Percentiles rank a stretch among this genome's conserved stretches.
phyloP scores from a whole-genome alignment of 768 basidiomycete genomes.

The Crepidotus variabilis region DNA sequence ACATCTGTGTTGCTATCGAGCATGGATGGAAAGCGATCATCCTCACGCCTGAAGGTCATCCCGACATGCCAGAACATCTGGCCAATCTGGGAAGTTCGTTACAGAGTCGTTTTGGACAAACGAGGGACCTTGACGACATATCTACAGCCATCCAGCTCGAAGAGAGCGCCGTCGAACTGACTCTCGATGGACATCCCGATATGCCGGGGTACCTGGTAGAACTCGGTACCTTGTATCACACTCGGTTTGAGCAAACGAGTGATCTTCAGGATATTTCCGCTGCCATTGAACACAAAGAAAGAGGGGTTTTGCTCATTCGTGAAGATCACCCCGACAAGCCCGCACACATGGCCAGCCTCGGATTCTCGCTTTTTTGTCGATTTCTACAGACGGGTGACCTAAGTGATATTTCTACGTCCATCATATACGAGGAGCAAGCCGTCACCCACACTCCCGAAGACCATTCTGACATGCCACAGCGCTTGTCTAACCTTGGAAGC shows the following conservation, averaged over 20 bases:
- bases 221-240: background rate
- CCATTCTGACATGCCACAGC: background rate
- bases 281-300: background rate
- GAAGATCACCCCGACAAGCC: too few species aligned
- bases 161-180: slow-evolving; percentile 1
- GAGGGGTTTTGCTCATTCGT: background rate
- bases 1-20: slow-evolving; percentile 10
- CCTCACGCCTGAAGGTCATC: background rate
- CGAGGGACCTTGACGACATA: slow-evolving; percentile 10
- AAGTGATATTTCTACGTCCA: too few species aligned
- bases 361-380: too few species aligned
- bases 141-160: slow-evolving; percentile 4
- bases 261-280: background rate
- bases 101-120: background rate
- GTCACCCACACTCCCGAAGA: too few species aligned
- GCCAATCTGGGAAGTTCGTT: slow-evolving; percentile 6
- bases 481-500: background rate
- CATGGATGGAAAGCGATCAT: slow-evolving; percentile 5
- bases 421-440: too few species aligned
- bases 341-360: too few species aligned
- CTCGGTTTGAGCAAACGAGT: background rate
- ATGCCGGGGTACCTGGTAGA: background rate
- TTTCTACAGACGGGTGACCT: too few species aligned
- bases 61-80: background rate
- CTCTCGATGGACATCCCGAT: background rate